phyloP scores from a whole-genome alignment of 2,329 filamentous ascomycete species.

The Chaetomiaceae sp. region DNA sequence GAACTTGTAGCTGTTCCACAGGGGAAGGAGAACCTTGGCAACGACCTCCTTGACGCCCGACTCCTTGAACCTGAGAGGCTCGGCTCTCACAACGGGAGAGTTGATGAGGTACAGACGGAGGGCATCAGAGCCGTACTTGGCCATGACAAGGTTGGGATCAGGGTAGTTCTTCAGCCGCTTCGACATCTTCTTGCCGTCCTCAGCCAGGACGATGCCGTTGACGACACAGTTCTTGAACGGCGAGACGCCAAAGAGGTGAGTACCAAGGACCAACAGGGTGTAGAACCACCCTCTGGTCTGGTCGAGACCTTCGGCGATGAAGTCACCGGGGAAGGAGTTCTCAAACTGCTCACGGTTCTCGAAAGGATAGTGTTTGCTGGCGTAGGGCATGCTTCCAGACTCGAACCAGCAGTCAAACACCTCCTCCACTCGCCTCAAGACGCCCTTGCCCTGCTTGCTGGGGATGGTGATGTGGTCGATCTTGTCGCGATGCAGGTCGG shows the following conservation, averaged over 20 bases:
- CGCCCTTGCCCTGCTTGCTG: slow-evolving; percentile 79
- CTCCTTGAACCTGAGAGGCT: slow-evolving; percentile 89
- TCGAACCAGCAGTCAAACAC: slow-evolving; percentile 97
- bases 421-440: slow-evolving; percentile 74
- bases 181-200: slow-evolving; percentile 98
- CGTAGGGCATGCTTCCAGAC: slow-evolving; percentile 93
- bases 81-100: slow-evolving; percentile 87
- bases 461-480: slow-evolving; percentile 93
- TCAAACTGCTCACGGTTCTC: slow-evolving; percentile 79
- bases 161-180: slow-evolving; percentile 96
- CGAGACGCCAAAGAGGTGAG: slow-evolving; percentile 75
- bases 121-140: slow-evolving; percentile 86
- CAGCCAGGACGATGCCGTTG: slow-evolving; percentile 87
- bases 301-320: slow-evolving; percentile 83
- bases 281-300: slow-evolving; percentile 98
- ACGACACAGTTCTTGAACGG: slow-evolving; percentile 97
- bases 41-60: slow-evolving; percentile 91
- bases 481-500: slow-evolving; percentile 86
- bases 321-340: slow-evolving; percentile 81
- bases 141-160: slow-evolving; percentile 76
- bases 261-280: slow-evolving; percentile 81
- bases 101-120: slow-evolving; percentile 95
- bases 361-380: slow-evolving; percentile 86
- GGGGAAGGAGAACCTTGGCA: slow-evolving; percentile 78
- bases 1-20: slow-evolving; percentile 98